Base-by-base conservation (phyloP, 441 rosid species). In the Croton setiger region DNA sequence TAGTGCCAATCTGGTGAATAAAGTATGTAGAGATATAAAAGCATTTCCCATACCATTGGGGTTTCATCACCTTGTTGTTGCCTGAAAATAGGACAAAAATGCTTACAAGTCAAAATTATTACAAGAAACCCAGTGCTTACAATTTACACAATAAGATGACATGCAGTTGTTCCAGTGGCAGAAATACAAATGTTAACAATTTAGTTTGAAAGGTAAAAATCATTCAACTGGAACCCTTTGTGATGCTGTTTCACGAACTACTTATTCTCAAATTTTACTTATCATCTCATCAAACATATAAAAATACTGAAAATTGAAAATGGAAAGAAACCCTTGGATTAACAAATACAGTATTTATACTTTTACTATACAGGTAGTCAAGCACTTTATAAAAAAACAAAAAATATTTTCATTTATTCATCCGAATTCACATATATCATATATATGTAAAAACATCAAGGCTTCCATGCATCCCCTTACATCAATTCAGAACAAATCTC, bases 1-100 rank as follows among this genome's bases (percentile, higher is more conserved):
- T 93, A 93, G 79, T 93, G 98, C 98, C 98, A 93, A 80, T 93
- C 95, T 37, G 97, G 98, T 18, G 98, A 94, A 82, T 89, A 88
- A 36, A 94, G 90, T 74, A 91, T 90, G 81, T 88, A 93, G 73
- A 93, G 80, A 74, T 93, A 93, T 48, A 94, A 86, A 63, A 94
- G 96, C 83, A 94, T 84, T 78, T 90, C 99, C 99, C 99, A 91
- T 36, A 91, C 96, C 97, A 89, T 89, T 1, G 96, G 96, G 2
- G 97, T 91, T 74, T 89, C 96, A 82, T 92, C 98, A 66, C 98
- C 86, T 75, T 88, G 98, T 75, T 88, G 98, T 79, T 90, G 99
- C 88, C 98, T 92, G 88, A 9, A 68, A 71, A 67, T 12, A 23
- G 47, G 66, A 56, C 14, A n/a, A n/a, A n/a, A n/a, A n/a, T n/a